Evolutionary conservation across 2,329 filamentous ascomycete genomes (phyloP).

Genomic region (Curvularia verruculosa): DNA sequence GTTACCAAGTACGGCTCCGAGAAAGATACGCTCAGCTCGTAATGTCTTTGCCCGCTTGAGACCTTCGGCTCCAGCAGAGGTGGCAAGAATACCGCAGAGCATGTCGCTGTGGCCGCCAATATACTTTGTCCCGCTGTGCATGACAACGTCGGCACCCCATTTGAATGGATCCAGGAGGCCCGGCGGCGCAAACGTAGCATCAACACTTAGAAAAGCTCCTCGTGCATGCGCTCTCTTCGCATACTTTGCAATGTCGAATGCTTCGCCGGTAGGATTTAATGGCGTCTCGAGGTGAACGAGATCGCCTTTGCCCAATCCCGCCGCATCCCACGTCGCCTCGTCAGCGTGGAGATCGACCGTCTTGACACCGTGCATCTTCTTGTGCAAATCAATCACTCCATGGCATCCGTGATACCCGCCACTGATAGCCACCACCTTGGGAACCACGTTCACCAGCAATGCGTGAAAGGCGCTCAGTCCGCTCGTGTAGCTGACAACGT

Average conservation of each 20-base stretch:
- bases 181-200: constrained; percentile 92
- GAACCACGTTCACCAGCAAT: constrained; percentile 81
- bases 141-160: constrained; percentile 81
- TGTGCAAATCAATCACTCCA: constrained; percentile 76
- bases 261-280: constrained; percentile 86
- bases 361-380: constrained; percentile 76
- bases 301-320: constrained; percentile 75
- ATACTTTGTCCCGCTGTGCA: constrained; percentile 97
- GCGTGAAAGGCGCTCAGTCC: constrained; percentile 90
- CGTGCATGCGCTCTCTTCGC: constrained; percentile 72
- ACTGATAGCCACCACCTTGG: constrained; percentile 79
- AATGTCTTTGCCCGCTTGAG: constrained; percentile 56
- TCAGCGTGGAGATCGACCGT: constrained; percentile 67
- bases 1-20: constrained; percentile 86
- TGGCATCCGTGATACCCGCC: constrained; percentile 94
- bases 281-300: constrained; percentile 92
- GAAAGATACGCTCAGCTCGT: constrained; percentile 70
- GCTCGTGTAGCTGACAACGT: constrained; percentile 77
- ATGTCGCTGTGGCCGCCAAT: constrained; percentile 94
- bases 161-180: constrained; percentile 84
- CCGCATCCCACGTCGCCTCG: constrained; percentile 63
- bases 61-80: constrained; percentile 53
- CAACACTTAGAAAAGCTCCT: constrained; percentile 80
- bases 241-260: constrained; percentile 73
- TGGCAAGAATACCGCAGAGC: constrained; percentile 81